phyloP scores from a whole-genome alignment of 2,329 filamentous ascomycete genomes.

The Leptographium wingfieldii region DNA sequence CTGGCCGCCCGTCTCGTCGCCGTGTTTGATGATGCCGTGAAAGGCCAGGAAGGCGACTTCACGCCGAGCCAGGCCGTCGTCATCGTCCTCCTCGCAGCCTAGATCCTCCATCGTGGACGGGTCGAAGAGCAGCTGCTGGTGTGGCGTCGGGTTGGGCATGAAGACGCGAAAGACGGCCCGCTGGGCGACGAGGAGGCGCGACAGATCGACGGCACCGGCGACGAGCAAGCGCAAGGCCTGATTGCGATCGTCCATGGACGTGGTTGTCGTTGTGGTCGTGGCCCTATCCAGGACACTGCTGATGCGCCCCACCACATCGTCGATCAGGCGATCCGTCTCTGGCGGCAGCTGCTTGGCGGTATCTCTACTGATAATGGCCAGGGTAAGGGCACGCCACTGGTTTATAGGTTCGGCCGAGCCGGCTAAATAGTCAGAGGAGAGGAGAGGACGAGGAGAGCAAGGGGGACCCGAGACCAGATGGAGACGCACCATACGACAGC shows the following conservation, averaged over 20 bases:
- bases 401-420: slow-evolving; percentile 31
- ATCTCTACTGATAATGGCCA: slow-evolving; percentile 45
- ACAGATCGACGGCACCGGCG: slow-evolving; percentile 39
- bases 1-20: slow-evolving; percentile 51
- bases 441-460: neutral
- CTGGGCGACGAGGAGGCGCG: slow-evolving; percentile 43
- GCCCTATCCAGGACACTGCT: slow-evolving; percentile 19
- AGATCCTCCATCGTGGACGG: slow-evolving; percentile 51
- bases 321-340: slow-evolving; percentile 30
- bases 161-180: slow-evolving; percentile 43
- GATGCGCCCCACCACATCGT: slow-evolving; percentile 31
- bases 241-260: slow-evolving; percentile 32
- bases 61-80: slow-evolving; percentile 28
- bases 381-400: slow-evolving; percentile 54
- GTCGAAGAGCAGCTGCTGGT: slow-evolving; percentile 45
- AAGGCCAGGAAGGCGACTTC: slow-evolving; percentile 52
- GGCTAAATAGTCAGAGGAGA: neutral
- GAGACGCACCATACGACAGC: slow-evolving; percentile 25
- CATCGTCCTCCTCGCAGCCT: slow-evolving; percentile 39
- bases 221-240: slow-evolving; percentile 40
- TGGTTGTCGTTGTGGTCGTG: neutral
- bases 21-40: slow-evolving; percentile 50
- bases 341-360: slow-evolving; percentile 31
- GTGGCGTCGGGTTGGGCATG: slow-evolving; percentile 40
- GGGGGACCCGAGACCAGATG: too few relatives aligned